Percentiles rank a stretch among this genome's conserved stretches.
These are phyloP conservation scores for Cordyceps farinosa DNA, from an alignment of 2,329 filamentous ascomycete genomes.

Conservation along the genomic window DNA sequence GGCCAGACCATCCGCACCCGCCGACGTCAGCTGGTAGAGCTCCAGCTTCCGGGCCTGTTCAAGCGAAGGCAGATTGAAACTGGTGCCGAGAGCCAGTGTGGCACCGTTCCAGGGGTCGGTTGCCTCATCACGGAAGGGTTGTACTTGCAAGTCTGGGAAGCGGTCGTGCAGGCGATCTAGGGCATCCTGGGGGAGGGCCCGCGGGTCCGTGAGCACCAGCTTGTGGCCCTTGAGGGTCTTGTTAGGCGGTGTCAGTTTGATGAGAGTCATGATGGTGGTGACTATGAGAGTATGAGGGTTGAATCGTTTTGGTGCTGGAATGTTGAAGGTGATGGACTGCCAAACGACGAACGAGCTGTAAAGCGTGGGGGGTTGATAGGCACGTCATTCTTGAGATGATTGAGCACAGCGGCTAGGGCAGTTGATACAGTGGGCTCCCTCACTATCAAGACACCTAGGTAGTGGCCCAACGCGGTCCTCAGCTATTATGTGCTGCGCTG, in stretches of 20 bases:
- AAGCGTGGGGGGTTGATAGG: not conserved
- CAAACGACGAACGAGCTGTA: not conserved
- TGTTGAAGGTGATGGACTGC: not conserved
- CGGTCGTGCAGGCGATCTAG: constrained; percentile 34
- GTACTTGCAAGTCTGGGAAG: constrained; percentile 45
- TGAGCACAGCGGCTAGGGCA: no score
- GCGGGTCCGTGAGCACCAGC: constrained; percentile 40
- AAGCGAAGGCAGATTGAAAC: constrained; percentile 38
- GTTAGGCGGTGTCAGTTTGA: constrained; percentile 25
- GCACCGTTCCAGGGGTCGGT: constrained; percentile 38
- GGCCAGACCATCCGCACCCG: constrained; percentile 50
- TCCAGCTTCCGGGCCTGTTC: constrained; percentile 46
- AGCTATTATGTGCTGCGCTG: no score
- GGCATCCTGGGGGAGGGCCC: constrained; percentile 30
- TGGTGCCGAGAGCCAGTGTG: constrained; percentile 46
- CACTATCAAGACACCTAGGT: no score
- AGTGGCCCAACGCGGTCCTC: no score
- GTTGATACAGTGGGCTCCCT: no score
- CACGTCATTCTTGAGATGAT: no score
- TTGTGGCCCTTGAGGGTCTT: constrained; percentile 46
- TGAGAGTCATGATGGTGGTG: constrained; percentile 13
- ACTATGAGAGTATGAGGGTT: not conserved
- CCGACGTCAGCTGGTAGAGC: constrained; percentile 52
- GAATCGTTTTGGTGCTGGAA: not conserved
- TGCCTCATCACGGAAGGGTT: constrained; percentile 31